Evolutionary conservation across 1,284 basidiomycete species (phyloP), one percentile per base, ranked within the genome.

Genomic region (Pseudozyma hubeiensis): DNA sequence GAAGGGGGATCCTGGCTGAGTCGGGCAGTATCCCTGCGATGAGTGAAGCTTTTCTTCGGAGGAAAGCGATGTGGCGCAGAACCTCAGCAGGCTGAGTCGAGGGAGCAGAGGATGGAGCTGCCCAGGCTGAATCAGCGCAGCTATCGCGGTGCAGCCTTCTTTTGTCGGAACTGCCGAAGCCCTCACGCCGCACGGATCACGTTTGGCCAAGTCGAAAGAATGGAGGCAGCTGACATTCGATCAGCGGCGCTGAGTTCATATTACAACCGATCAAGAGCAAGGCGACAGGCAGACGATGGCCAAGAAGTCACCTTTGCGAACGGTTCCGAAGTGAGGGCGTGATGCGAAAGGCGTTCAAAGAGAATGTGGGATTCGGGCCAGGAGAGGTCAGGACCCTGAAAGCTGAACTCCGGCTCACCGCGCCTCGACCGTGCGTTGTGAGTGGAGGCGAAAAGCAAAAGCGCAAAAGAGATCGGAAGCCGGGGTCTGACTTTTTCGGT

Each of bases 71-170:
- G 40, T 16, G 11, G 16, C 7, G 16, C 40, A 16, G 40, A 41
- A 2, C 7, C 40, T 41, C 11, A 41, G 40, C 13, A 41, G 7
- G 16, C 7, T 41, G 7, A 13, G 19, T 7, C 8, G 7, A 13
- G 13, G 6, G 17, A 44, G 43, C n/a, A 9, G n/a, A 16, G 17
- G 7, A 10, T 35, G n/a, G 5, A 24, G 45, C 24, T 29, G 45
- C 33, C n/a, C 6, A 7, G 4, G 53, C 53, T 54, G 44, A 54
- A 30, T 46, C 53, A 54, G 53, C 53, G 17, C 24, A 43, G n/a
- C 44, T 41, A 16, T 9, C 7, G 13, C 31, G 14, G 11, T 24
- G 47, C 31, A 24, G 17, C 4, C 30, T 30, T 9, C 11, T 43
- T 30, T 44, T 53, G 9, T 37, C 44, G 53, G 53, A 7, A 46